These are phyloP conservation scores for Senna tora DNA, from an alignment of 306 rosid genomes.

Conservation along the genomic window DNA sequence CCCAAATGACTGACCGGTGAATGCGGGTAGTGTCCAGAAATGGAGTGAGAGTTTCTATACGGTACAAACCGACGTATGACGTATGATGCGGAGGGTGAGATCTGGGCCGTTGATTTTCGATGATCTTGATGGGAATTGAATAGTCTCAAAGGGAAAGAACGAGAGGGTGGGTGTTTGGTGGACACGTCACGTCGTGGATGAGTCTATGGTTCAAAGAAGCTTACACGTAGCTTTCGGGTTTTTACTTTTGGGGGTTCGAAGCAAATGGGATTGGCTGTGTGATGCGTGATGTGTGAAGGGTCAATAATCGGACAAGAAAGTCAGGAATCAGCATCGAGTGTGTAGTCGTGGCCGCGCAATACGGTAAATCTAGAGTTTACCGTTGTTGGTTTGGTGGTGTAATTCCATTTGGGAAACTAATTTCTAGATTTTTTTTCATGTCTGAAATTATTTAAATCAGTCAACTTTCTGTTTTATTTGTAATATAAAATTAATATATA, in stretches of 20 bases:
- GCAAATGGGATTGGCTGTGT: conserved; percentile 1
- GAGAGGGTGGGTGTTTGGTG: not conserved
- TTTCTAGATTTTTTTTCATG: too few species aligned
- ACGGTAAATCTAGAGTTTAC: too few species aligned
- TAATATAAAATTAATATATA: too few species aligned
- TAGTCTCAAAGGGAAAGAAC: too few species aligned
- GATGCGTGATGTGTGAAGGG: not conserved
- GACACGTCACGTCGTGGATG: not conserved
- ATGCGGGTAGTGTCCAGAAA: not conserved
- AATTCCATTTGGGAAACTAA: too few species aligned
- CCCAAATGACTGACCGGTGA: conserved; percentile 24
- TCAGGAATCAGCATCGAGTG: not conserved
- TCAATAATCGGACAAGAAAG: not conserved
- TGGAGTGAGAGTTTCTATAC: not conserved
- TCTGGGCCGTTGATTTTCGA: conserved; percentile 1
- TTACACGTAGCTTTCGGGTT: not conserved
- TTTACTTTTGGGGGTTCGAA: conserved; percentile 1
- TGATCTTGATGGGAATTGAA: not conserved
- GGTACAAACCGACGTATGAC: not conserved
- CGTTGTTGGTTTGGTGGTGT: too few species aligned
- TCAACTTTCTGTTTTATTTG: too few species aligned
- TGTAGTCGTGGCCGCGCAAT: too few species aligned
- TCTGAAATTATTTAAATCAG: too few species aligned
- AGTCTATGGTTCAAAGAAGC: too few species aligned
- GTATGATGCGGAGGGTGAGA: not conserved